phyloP scores from a whole-genome alignment of 768 basidiomycete genomes.

The Coprinopsis sp. region DNA sequence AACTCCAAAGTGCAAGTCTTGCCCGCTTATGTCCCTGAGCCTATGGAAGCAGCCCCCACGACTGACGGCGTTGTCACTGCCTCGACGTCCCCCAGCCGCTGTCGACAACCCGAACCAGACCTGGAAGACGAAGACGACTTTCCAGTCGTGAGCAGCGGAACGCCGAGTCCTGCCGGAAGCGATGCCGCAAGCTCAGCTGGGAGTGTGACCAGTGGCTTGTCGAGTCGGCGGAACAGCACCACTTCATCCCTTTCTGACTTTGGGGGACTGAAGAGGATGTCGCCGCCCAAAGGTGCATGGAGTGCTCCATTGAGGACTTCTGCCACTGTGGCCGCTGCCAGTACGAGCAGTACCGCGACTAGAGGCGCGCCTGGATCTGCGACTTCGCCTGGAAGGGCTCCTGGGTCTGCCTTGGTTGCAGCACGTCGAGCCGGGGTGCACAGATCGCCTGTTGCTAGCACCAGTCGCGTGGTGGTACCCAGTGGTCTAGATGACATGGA shows the following conservation, averaged over 20 bases:
- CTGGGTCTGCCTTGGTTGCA: no score
- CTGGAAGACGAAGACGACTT: not conserved
- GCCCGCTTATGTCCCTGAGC: not conserved
- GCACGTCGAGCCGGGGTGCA: no score
- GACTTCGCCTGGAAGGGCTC: no score
- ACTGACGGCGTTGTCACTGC: not conserved
- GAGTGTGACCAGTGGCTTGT: not conserved
- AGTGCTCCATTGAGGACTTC: no score
- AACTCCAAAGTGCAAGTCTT: conserved; percentile 1
- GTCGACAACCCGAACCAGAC: not conserved
- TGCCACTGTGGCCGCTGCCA: no score
- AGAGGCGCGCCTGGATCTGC: no score
- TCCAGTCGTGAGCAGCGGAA: not conserved
- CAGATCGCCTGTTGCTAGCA: no score
- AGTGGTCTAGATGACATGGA: conserved; percentile 41
- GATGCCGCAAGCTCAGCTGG: not conserved
- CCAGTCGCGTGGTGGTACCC: no score
- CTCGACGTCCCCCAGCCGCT: not conserved
- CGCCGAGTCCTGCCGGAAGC: not conserved
- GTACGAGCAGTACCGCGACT: no score
- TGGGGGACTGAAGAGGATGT: no score
- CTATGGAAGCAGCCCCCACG: not conserved
- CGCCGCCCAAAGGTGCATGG: no score
- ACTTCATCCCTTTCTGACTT: not conserved
- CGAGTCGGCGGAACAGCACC: not conserved